Evolutionary conservation across 352 stramenopile genomes (phyloP), one percentile per base, ranked within the genome.

Genomic region (Globisporangium mamillatum): DNA sequence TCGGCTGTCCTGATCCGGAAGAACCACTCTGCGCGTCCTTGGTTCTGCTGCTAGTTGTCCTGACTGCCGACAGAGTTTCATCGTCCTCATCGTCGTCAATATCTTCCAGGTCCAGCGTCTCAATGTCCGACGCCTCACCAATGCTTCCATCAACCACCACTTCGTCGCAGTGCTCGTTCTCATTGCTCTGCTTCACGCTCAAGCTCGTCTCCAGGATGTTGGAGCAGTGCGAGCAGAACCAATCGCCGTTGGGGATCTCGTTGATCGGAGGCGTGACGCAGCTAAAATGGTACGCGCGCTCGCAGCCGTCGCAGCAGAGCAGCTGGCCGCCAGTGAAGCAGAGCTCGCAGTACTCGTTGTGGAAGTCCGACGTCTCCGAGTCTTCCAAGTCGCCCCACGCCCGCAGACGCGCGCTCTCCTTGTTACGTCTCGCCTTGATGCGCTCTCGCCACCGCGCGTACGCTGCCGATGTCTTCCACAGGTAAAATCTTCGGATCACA

Each of bases 201-300:
- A 64, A 20, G 12, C 34, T 73, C 34, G 70, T 70, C 32, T 64
- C 72, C 24, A 84, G 36, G 16, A 74, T 69, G 8, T 53, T 12
- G 4, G 75, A 69, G 60, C 84, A 92, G 36, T 76, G 50, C 24
- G 48, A 25, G 55, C 84, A 92, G 61, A 81, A 92, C 82, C 82
- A 92, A 66, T 93, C 82, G 64, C 76, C 72, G 53, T 75, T 76
- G 18, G 76, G 78, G 29, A 87, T 48, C 63, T 83, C 78, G 24
- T 78, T 75, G 63, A 91, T 90, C 54, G 82, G 80, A 24, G 84
- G 79, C 18, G 81, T 78, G n/a, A 89, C 81, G 64, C 84, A 92
- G 60, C 78, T 87, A 44, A 90, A 82, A 55, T 92, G 84, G 56
- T 86, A 92, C 32, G 84, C 82, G 60, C 84, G 84, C 50, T 84